Percentiles rank a stretch among this genome's conserved stretches.
Conservation (phyloP, 192 early-diverging fungal species). For the Backusella sp. region DNA sequence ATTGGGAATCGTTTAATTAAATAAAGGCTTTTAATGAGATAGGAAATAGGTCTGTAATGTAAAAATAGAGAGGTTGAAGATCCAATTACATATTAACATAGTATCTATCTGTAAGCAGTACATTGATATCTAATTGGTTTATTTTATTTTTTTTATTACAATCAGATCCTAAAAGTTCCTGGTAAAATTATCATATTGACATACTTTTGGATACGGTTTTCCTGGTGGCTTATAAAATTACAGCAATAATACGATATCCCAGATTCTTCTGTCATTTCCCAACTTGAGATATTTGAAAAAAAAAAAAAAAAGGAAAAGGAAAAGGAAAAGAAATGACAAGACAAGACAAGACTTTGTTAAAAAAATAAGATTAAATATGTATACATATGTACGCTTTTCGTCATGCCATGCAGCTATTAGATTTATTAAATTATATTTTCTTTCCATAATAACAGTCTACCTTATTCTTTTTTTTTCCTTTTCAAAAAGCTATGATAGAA, state of each 20-base stretch:
- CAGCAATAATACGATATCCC: neutral
- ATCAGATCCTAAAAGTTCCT: too few relatives aligned
- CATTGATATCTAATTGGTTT: too few relatives aligned
- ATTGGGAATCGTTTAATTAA: too few relatives aligned
- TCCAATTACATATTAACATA: too few relatives aligned
- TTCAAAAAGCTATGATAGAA: neutral
- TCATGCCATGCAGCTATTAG: neutral
- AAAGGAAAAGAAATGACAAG: too few relatives aligned
- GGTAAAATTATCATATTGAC: neutral
- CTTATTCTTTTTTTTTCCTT: neutral
- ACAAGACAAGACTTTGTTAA: neutral
- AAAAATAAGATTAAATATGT: neutral
- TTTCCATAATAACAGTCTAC: neutral
- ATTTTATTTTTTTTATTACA: too few relatives aligned
- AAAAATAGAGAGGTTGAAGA: too few relatives aligned
- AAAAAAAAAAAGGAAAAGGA: too few relatives aligned
- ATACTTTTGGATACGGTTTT: neutral
- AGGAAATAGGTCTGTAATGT: too few relatives aligned
- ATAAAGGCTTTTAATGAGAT: too few relatives aligned
- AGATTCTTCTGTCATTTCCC: neutral
- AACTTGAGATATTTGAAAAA: neutral
- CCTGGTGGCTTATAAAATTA: neutral
- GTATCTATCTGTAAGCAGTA: too few relatives aligned
- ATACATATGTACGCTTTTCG: neutral
- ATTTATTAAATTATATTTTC: neutral